Evolutionary conservation across 192 early-diverging fungal genomes (phyloP), one percentile per base, ranked within the genome.

Genomic region (Umbelopsis sp.): DNA sequence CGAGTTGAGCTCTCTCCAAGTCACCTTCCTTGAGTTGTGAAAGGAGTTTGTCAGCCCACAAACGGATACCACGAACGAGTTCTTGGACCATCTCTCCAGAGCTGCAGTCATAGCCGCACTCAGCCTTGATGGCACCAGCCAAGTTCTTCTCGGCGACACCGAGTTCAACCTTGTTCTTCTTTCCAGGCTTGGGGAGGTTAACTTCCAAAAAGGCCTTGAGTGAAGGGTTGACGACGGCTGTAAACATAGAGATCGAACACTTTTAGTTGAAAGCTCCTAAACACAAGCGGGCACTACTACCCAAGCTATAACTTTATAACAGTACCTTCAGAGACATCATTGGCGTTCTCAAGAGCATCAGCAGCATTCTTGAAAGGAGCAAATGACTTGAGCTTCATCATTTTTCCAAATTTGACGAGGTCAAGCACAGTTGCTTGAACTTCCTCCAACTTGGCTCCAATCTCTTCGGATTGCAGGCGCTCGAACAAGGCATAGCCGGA

Each of bases 401-500:
- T 89, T 78, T 97, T 94, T 74, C 90, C 87, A 78, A 99, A 97
- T 80, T 93, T 93, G 55, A 90, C 85, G 49, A 96, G 85, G 82
- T 98, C 97, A 44, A 83, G 78, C 47, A 95, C 82, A 9, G 91
- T 84, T 35, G 91, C 74, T 82, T 95, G 92, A 50, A 98, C 94
- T 66, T 94, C 88, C 71, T 88, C 91, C 47, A 98, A 84, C 83
- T 98, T 94, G 76, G 92, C 87, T 47, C 96, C 96, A 78, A 99
- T 95, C 76, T 97, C 95, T 76, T 99, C 98, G 9, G 89, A 88
- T 84, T 95, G 88, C 64, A 93, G 74, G 47, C 95, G 88, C 87
- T 99, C 95, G 78, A 97, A 98, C 55, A 99, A 89, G 45, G 94
- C 91, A 82, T 97, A 99, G 69, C 98, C 98, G 21, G 94, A 94